Conservation (phyloP, 2,329 filamentous ascomycete genomes). For the Trichoderma sp. region DNA sequence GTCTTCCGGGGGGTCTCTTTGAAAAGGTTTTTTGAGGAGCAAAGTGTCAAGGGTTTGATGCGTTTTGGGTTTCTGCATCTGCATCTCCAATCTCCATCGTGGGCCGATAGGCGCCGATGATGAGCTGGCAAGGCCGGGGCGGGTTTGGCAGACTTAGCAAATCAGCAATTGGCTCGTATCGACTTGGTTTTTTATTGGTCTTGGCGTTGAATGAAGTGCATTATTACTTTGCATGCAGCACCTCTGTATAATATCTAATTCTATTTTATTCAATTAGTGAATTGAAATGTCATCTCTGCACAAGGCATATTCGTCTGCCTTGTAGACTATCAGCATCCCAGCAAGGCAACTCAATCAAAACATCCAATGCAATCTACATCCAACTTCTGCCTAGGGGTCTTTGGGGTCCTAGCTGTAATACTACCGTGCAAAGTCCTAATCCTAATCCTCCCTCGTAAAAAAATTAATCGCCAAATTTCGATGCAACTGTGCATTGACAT, state of each 20-base stretch:
- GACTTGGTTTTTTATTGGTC: neutral
- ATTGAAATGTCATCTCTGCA: neutral
- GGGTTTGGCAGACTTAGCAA: neutral
- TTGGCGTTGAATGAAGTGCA: neutral
- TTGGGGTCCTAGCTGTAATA: neutral
- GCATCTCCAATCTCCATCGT: neutral
- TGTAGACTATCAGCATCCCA: neutral
- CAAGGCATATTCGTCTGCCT: neutral
- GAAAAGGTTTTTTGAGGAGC: neutral
- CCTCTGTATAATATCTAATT: neutral
- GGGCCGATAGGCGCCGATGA: neutral
- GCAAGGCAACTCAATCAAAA: neutral
- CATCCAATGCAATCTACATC: neutral
- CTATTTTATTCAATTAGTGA: neutral
- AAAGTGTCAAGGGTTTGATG: neutral
- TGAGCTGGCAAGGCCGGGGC: neutral
- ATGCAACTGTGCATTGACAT: neutral
- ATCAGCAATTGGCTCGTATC: neutral
- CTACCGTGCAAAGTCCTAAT: neutral
- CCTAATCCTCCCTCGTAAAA: neutral
- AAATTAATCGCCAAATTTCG: neutral
- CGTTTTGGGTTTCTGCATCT: neutral
- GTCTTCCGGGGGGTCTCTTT: neutral
- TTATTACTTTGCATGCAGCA: neutral
- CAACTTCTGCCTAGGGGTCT: neutral